A percentile compares a stretch with the other conserved stretches of the same genome.
Evolutionary conservation across 768 basidiomycete species (phyloP).

Genomic region (Boletus vermiculosoides): DNA sequence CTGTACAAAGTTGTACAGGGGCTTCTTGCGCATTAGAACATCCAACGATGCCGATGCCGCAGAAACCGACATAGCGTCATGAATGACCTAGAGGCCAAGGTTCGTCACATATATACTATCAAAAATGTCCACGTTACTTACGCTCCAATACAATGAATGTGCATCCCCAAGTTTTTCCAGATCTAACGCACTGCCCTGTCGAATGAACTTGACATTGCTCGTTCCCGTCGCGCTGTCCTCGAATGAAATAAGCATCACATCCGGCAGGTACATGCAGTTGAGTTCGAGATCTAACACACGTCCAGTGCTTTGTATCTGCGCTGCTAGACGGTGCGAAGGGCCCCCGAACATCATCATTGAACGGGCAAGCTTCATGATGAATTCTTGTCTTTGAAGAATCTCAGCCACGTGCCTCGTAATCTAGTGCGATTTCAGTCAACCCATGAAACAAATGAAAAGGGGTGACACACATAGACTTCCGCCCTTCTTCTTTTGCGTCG

Average conservation of each 20-base stretch:
- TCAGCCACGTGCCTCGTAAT: conserved; percentile 83
- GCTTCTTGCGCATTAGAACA: conserved; percentile 63
- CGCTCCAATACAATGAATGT: conserved; percentile 74
- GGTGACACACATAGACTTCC: conserved; percentile 64
- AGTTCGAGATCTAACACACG: conserved; percentile 73
- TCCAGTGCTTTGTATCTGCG: conserved; percentile 78
- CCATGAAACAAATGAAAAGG: background rate
- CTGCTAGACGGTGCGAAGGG: conserved; percentile 77
- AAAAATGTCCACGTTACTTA: conserved; percentile 23
- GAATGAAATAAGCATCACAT: conserved; percentile 78
- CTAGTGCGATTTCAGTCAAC: conserved; percentile 34
- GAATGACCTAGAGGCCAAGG: conserved; percentile 58
- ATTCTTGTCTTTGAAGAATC: conserved; percentile 78
- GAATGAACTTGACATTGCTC: conserved; percentile 76
- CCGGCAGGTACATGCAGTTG: conserved; percentile 72
- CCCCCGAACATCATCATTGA: conserved; percentile 91
- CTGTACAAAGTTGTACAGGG: conserved; percentile 60
- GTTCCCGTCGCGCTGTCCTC: conserved; percentile 79
- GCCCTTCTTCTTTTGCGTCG: conserved; percentile 65
- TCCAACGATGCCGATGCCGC: conserved; percentile 72
- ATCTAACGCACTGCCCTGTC: conserved; percentile 69
- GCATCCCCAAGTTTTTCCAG: conserved; percentile 73
- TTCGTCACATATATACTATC: background rate
- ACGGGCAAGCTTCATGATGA: conserved; percentile 78
- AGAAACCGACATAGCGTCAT: conserved; percentile 73